Evolutionary conservation across 2,329 filamentous ascomycete genomes (phyloP).

Genomic region (Fusarium odoratissimum): DNA sequence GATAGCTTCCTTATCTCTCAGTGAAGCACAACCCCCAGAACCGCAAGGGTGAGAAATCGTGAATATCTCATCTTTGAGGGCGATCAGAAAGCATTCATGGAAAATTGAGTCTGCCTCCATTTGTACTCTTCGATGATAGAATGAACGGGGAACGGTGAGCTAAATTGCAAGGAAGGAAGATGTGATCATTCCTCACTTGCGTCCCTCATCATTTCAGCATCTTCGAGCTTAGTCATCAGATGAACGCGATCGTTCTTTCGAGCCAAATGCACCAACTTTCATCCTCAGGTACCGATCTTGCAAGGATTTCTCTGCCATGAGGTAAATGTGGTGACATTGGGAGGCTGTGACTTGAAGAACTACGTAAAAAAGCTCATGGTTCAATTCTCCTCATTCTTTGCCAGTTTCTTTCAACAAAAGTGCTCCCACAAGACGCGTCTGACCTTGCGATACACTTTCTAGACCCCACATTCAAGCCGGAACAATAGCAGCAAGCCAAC

Average conservation of each 20-base stretch:
- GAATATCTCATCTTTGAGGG: not conserved
- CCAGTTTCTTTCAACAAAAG: not conserved
- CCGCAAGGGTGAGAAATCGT: not conserved
- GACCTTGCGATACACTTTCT: not conserved
- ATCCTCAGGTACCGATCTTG: not conserved
- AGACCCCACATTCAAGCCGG: not conserved
- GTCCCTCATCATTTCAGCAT: not conserved
- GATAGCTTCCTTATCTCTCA: not conserved
- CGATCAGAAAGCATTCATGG: not conserved
- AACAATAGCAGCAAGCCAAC: not conserved
- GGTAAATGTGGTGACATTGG: not conserved
- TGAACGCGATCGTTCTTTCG: not conserved
- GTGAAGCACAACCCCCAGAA: not conserved
- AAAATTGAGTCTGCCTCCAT: not conserved
- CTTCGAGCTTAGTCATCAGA: conserved; percentile 1
- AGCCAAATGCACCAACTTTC: not conserved
- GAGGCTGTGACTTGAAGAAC: not conserved
- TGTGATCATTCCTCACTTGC: not conserved
- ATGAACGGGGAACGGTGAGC: not conserved
- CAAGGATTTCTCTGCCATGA: not conserved
- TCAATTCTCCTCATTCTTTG: not conserved
- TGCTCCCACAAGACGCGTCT: not conserved
- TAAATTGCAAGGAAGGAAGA: not conserved
- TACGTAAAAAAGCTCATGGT: not conserved
- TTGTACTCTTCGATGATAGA: not conserved